These are phyloP conservation scores for Suhomyces terraborum DNA, from an alignment of 1,139 yeast genomes.

Conservation along the genomic window DNA sequence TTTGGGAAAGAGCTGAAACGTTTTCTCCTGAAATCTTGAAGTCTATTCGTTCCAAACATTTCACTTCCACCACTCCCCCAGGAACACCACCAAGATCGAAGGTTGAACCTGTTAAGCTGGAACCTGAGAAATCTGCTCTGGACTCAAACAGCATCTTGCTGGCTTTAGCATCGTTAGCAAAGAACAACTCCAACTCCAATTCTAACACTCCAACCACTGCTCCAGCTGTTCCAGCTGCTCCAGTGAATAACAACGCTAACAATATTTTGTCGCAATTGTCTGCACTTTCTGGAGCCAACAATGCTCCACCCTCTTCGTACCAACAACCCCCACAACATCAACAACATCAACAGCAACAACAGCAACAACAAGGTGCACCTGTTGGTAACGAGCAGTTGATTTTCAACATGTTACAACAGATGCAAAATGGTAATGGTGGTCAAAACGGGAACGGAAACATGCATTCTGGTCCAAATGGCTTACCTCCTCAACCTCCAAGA, in stretches of 20 bases:
- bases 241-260: conserved; percentile 30
- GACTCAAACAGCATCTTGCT: conserved; percentile 63
- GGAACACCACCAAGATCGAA: conserved; percentile 50
- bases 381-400: conserved; percentile 33
- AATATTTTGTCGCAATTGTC: conserved; percentile 49
- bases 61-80: conserved; percentile 59
- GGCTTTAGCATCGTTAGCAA: conserved; percentile 62
- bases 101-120: conserved; percentile 27
- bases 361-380: conserved; percentile 14
- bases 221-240: conserved; percentile 23
- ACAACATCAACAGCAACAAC: conserved; percentile 7
- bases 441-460: neutral
- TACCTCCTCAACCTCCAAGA: conserved; percentile 18
- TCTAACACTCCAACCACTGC: conserved; percentile 31
- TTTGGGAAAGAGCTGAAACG: conserved; percentile 88
- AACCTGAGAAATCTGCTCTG: conserved; percentile 25
- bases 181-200: conserved; percentile 27
- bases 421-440: conserved; percentile 30
- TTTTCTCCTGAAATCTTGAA: conserved; percentile 61
- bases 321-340: conserved; percentile 4
- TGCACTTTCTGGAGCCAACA: conserved; percentile 38
- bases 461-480: conserved; percentile 6
- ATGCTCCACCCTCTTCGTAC: conserved; percentile 18
- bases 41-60: conserved; percentile 60
- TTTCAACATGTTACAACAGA: conserved; percentile 47